Evolutionary conservation across 257 asterid genomes (phyloP).

Genomic region (Eucommia ulmoides): DNA sequence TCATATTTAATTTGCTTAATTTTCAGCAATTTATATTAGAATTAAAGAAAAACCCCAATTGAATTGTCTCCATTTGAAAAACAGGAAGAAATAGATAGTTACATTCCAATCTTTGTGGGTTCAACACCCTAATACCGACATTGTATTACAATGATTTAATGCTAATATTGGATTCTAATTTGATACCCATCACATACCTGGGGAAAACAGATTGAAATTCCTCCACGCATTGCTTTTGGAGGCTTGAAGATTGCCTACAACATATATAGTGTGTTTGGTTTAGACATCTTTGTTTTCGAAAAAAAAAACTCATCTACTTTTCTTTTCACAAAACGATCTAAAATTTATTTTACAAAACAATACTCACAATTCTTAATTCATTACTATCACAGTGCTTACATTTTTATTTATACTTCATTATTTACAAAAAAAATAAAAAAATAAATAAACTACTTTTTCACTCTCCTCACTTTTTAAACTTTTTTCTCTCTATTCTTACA

Average conservation of each 20-base stretch:
- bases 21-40: too few relatives aligned
- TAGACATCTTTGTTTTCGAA: neutral
- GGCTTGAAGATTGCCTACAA: slow-evolving; percentile 68
- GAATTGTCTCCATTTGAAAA: too few relatives aligned
- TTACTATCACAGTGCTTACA: neutral
- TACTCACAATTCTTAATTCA: neutral
- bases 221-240: slow-evolving; percentile 79
- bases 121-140: too few relatives aligned
- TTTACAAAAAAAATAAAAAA: neutral
- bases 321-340: neutral
- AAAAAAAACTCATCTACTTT: neutral
- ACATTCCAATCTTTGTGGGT: too few relatives aligned
- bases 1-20: too few relatives aligned
- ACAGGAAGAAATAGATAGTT: too few relatives aligned
- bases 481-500: neutral
- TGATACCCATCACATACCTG: too few relatives aligned
- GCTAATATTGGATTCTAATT: too few relatives aligned
- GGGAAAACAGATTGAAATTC: slow-evolving; percentile 81
- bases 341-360: neutral
- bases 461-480: neutral
- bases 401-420: neutral
- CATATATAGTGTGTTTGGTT: too few relatives aligned
- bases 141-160: too few relatives aligned
- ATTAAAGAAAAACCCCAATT: too few relatives aligned
- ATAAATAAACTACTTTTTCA: neutral